Percentiles rank a stretch among this genome's conserved stretches.
Conservation (phyloP, 2,329 filamentous ascomycete species). For the Xylariaceae sp. region DNA sequence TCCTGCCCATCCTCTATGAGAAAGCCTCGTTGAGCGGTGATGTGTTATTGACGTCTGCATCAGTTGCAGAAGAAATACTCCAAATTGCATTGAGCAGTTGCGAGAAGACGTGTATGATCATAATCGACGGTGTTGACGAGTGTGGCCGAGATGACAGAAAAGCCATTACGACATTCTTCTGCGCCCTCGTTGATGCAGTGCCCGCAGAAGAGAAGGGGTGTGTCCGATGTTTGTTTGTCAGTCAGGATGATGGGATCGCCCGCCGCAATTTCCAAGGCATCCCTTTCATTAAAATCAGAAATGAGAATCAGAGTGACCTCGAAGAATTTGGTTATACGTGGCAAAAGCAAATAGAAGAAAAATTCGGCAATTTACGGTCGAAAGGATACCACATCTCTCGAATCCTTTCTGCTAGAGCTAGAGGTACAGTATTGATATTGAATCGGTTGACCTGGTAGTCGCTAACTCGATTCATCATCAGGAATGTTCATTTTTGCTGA, state of each 20-base stretch:
- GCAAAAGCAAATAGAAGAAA: slow-evolving; percentile 22
- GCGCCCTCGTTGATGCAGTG: slow-evolving; percentile 8
- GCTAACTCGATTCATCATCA: neutral
- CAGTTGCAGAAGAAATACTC: slow-evolving; percentile 31
- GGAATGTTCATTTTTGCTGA: slow-evolving; percentile 34
- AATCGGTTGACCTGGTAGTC: neutral
- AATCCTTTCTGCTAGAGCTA: slow-evolving; percentile 20
- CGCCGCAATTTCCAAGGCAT: slow-evolving; percentile 25
- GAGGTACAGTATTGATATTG: slow-evolving; percentile 16
- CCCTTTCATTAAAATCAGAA: slow-evolving; percentile 23
- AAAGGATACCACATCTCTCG: slow-evolving; percentile 18
- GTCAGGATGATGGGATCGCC: slow-evolving; percentile 35
- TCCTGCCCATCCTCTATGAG: slow-evolving; percentile 34
- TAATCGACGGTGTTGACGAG: slow-evolving; percentile 44
- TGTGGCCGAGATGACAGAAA: slow-evolving; percentile 33
- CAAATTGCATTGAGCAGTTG: slow-evolving; percentile 26
- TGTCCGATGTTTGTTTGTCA: slow-evolving; percentile 34
- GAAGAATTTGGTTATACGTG: slow-evolving; percentile 22
- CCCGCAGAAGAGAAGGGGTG: slow-evolving; percentile 8
- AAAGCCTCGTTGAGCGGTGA: slow-evolving; percentile 31
- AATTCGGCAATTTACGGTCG: slow-evolving; percentile 19
- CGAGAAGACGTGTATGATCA: slow-evolving; percentile 30
- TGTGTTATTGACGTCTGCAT: slow-evolving; percentile 19
- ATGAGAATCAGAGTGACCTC: slow-evolving; percentile 33
- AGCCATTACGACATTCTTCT: slow-evolving; percentile 31